Evolutionary conservation across 2,329 filamentous ascomycete species (phyloP).

Genomic region (Colletotrichum tofieldiae): DNA sequence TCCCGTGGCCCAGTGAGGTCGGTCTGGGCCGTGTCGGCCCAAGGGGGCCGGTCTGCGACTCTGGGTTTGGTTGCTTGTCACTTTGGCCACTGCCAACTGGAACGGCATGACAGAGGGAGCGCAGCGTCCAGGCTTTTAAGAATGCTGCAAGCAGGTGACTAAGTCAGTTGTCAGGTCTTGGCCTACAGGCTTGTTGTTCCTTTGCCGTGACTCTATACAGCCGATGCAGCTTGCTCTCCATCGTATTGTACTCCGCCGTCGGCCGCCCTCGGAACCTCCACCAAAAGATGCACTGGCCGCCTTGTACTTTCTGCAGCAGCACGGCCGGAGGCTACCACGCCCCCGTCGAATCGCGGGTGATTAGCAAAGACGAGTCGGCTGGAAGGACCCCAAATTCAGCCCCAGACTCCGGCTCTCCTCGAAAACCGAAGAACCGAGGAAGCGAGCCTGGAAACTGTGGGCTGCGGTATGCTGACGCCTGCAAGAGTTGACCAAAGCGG

Average conservation of each 20-base stretch:
- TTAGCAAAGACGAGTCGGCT: not conserved
- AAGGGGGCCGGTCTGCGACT: not conserved
- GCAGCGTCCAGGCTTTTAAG: not conserved
- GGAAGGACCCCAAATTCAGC: not conserved
- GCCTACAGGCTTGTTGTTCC: slow-evolving; percentile 15
- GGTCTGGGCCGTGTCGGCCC: not conserved
- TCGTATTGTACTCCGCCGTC: not conserved
- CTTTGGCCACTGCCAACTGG: not conserved
- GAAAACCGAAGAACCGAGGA: not conserved
- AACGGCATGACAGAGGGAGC: not conserved
- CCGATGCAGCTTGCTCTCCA: not conserved
- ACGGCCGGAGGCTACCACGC: not conserved
- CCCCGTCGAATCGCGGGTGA: not conserved
- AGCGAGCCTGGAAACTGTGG: not conserved
- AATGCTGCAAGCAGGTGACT: not conserved
- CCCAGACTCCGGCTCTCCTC: not conserved
- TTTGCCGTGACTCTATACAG: not conserved
- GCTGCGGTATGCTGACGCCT: slow-evolving; percentile 15
- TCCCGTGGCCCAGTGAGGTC: not conserved
- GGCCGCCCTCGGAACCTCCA: not conserved
- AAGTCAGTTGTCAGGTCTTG: slow-evolving; percentile 19
- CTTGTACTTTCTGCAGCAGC: not conserved
- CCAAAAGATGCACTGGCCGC: not conserved
- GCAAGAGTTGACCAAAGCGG: slow-evolving; percentile 29
- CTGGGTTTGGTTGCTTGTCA: not conserved